Evolutionary conservation across 169 alveolate genomes (phyloP).

Genomic region (Ichthyophthirius multifiliis): DNA sequence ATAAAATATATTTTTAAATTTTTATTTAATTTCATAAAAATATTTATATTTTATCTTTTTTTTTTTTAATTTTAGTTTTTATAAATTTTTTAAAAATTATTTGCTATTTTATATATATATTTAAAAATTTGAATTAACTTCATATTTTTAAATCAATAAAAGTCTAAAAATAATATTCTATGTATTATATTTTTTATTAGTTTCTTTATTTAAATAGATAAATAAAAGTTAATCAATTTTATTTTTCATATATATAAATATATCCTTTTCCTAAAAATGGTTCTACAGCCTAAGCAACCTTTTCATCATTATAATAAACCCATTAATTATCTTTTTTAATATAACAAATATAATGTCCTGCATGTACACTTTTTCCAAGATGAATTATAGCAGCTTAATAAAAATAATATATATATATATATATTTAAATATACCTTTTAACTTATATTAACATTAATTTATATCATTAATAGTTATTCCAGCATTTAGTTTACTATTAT

Average conservation of each 20-base stretch:
- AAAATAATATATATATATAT: background rate
- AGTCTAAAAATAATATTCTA: too few relatives aligned
- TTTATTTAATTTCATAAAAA: too few relatives aligned
- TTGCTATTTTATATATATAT: too few relatives aligned
- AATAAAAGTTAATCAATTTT: too few relatives aligned
- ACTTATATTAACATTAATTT: slow-evolving; percentile 29
- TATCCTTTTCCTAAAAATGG: slow-evolving; percentile 87
- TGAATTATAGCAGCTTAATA: slow-evolving; percentile 72
- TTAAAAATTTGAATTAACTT: too few relatives aligned
- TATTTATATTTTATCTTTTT: too few relatives aligned
- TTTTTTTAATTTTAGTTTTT: too few relatives aligned
- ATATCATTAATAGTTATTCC: background rate
- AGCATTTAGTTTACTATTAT: background rate
- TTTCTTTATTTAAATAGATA: too few relatives aligned
- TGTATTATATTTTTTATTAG: too few relatives aligned
- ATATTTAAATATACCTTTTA: background rate
- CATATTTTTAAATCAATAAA: too few relatives aligned
- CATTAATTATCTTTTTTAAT: slow-evolving; percentile 74
- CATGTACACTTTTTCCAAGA: slow-evolving; percentile 79
- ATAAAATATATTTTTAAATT: too few relatives aligned
- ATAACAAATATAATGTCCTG: slow-evolving; percentile 87
- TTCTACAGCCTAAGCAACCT: slow-evolving; percentile 79
- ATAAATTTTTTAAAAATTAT: too few relatives aligned
- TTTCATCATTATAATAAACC: slow-evolving; percentile 82
- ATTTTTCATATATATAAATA: slow-evolving; percentile 61